phyloP scores from a whole-genome alignment of 257 asterid species.

The Forsythia viridissima region DNA sequence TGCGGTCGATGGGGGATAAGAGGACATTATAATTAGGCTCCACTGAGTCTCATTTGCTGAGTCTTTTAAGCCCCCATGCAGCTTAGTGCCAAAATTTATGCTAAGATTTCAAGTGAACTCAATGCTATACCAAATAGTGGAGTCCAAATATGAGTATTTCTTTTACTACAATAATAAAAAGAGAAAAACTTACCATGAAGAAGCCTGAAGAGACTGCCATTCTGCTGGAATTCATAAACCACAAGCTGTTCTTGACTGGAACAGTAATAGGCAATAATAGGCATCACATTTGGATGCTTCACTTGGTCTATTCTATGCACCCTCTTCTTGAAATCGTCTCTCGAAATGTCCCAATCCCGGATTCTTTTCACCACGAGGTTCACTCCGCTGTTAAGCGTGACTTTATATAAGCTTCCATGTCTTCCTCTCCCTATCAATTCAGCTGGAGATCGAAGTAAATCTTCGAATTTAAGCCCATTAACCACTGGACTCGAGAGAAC shows the following conservation, averaged over 20 bases:
- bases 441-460: slow-evolving; percentile 70
- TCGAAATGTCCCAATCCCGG: slow-evolving; percentile 57
- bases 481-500: slow-evolving; percentile 43
- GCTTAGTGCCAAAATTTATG: background rate
- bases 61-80: background rate
- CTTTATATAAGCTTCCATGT: slow-evolving; percentile 66
- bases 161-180: background rate
- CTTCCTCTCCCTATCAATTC: slow-evolving; percentile 61
- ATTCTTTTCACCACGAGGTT: slow-evolving; percentile 70
- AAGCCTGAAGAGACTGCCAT: slow-evolving; percentile 64
- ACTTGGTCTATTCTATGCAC: slow-evolving; percentile 49
- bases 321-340: slow-evolving; percentile 57
- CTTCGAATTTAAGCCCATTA: slow-evolving; percentile 60
- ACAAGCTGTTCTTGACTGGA: slow-evolving; percentile 70
- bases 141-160: background rate
- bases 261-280: slow-evolving; percentile 65
- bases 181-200: slow-evolving; percentile 52
- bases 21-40: background rate
- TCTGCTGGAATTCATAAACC: slow-evolving; percentile 66
- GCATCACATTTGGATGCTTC: slow-evolving; percentile 58
- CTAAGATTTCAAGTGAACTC: background rate
- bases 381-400: slow-evolving; percentile 36
- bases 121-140: background rate
- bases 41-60: too few relatives aligned
- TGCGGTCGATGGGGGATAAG: background rate